Percentiles rank a stretch among this genome's conserved stretches.
phyloP scores from a whole-genome alignment of 495 filamentous ascomycete species.

The Lineolata rhizophorae region DNA sequence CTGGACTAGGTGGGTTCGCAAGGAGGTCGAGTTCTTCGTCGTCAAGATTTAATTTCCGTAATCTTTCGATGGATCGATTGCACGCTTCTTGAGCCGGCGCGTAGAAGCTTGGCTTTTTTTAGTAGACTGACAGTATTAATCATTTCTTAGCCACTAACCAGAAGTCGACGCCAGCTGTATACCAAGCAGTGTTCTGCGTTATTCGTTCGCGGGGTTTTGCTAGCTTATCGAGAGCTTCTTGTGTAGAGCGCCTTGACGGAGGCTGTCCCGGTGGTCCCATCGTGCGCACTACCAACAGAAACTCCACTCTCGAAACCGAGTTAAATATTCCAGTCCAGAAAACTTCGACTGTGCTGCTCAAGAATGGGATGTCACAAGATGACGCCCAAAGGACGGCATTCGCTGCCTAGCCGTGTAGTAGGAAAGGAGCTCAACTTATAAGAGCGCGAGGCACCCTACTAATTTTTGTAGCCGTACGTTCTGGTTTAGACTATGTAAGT shows the following conservation, averaged over 20 bases:
- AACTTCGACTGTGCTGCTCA: no score
- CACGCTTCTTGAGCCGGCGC: constrained; percentile 1
- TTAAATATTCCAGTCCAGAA: no score
- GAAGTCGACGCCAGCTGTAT: constrained; percentile 1
- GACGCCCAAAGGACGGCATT: no score
- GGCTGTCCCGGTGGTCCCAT: no score
- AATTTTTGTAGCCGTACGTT: no score
- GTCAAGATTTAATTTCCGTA: neutral
- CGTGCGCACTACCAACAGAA: no score
- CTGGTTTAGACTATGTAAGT: no score
- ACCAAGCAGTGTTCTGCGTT: neutral
- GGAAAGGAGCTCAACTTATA: no score
- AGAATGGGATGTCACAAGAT: no score
- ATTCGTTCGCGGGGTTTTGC: neutral
- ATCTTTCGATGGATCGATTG: neutral
- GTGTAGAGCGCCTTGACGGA: neutral
- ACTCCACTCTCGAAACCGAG: no score
- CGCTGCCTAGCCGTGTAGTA: no score
- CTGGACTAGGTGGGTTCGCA: neutral
- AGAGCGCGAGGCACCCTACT: no score
- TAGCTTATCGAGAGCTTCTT: neutral
- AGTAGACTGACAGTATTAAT: neutral
- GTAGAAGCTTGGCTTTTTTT: neutral
- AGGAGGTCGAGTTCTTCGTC: neutral
- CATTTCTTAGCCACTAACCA: constrained; percentile 1